Conservation (phyloP, 2,329 filamentous ascomycete genomes). For the Bipolaris victoriae region DNA sequence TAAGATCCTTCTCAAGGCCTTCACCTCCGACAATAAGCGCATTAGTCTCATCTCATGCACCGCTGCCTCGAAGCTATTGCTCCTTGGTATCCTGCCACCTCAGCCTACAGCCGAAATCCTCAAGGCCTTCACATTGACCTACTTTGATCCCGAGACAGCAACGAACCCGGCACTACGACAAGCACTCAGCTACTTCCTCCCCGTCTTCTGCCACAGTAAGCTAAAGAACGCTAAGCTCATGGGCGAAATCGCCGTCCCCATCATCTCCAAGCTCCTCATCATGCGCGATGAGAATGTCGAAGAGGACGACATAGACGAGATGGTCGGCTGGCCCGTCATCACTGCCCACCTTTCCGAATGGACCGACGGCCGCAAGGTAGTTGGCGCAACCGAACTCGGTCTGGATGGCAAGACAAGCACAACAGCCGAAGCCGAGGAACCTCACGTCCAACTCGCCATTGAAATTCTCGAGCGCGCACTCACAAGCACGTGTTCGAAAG, state of each 20-base stretch:
- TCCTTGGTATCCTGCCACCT: constrained; percentile 71
- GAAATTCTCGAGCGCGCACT: constrained; percentile 78
- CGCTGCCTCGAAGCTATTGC: constrained; percentile 83
- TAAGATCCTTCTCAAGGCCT: constrained; percentile 83
- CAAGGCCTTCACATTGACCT: constrained; percentile 80
- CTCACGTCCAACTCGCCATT: constrained; percentile 79
- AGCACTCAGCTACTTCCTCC: constrained; percentile 89
- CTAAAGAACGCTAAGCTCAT: constrained; percentile 83
- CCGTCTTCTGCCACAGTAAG: constrained; percentile 89
- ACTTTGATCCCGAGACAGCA: constrained; percentile 84
- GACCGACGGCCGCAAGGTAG: constrained; percentile 86
- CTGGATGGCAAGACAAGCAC: constrained; percentile 61
- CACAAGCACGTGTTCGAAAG: constrained; percentile 68
- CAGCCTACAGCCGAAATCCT: constrained; percentile 69
- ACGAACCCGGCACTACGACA: constrained; percentile 84
- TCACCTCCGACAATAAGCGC: constrained; percentile 69
- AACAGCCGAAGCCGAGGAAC: constrained; percentile 68
- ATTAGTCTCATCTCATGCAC: constrained; percentile 83
- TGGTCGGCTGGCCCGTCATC: constrained; percentile 79
- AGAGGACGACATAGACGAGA: constrained; percentile 72
- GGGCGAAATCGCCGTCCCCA: constrained; percentile 73
- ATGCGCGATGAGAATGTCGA: constrained; percentile 68
- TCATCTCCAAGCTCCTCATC: constrained; percentile 71
- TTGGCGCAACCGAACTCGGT: constrained; percentile 61
- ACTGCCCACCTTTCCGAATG: constrained; percentile 88